phyloP scores from a whole-genome alignment of 441 rosid species.

The Dalechampia spathulata region DNA sequence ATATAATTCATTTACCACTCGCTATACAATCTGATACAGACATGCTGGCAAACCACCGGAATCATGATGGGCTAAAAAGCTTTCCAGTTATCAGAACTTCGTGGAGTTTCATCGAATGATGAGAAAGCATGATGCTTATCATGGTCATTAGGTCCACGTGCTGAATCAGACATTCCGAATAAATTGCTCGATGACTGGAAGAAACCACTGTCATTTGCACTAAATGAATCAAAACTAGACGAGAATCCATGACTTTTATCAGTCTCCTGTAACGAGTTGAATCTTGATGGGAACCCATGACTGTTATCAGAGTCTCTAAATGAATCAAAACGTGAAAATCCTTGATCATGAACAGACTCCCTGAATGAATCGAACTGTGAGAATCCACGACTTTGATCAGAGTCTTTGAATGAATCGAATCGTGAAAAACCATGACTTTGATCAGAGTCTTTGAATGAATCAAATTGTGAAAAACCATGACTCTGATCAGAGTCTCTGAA shows the following conservation, averaged over 20 bases:
- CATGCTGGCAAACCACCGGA: no score
- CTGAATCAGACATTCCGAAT: slow-evolving; percentile 19
- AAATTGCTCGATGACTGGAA: slow-evolving; percentile 23
- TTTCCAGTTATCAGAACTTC: slow-evolving; percentile 58
- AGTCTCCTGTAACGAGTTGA: slow-evolving; percentile 25
- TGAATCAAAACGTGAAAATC: no score
- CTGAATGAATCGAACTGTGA: no score
- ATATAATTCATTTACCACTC: no score
- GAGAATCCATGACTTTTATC: slow-evolving; percentile 27
- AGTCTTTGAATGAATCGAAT: slow-evolving; percentile 59
- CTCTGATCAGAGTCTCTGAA: slow-evolving; percentile 22
- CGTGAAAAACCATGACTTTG: slow-evolving; percentile 32
- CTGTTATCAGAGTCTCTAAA: no score
- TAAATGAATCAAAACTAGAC: slow-evolving; percentile 74
- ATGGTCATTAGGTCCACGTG: slow-evolving; percentile 10
- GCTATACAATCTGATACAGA: no score
- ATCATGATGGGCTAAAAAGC: no score
- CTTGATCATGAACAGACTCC: no score
- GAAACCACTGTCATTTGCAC: slow-evolving; percentile 37
- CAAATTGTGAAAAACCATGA: slow-evolving; percentile 25
- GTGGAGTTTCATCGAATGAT: slow-evolving; percentile 64
- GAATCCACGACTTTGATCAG: no score
- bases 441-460: slow-evolving; percentile 24
- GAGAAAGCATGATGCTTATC: slow-evolving; percentile 38
- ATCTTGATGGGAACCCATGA: slow-evolving; percentile 25